Base-by-base conservation (phyloP, 495 filamentous ascomycete genomes). In the Friedmanniomyces simplex region DNA sequence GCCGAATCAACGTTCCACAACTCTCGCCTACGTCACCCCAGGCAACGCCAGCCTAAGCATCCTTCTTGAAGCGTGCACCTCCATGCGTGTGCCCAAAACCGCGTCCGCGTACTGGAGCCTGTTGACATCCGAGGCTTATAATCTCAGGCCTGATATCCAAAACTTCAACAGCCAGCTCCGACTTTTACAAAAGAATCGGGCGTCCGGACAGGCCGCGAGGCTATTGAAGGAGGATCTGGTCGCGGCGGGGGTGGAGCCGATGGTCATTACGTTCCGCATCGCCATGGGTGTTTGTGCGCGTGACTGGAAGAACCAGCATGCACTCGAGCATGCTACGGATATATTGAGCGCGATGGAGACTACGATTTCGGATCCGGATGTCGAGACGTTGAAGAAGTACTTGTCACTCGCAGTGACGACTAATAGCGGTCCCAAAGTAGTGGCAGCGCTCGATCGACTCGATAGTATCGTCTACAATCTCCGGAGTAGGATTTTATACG, bases 91-190 rank as follows among this genome's bases (percentile, higher is more conserved):
- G 34, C 76, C 75, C 10, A 68, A 74, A 18, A 61, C 73, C 0
- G 83, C 81, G 13, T 67, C 71, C 26, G 71, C 73, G 14, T 96
- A 96, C 72, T 95, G 89, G 89, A 68, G 82, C 10, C 64, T 83
- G 12, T 72, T 96, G 58, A 88, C 85, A 0, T 55, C 63, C 66
- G 0, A 30, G 66, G 2, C 24, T 2, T 71, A 79, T 63, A 67
- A 63, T 22, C 68, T 96, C 55, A 59, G 71, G 2, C 90, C 91
- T 5, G 93, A 97, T 68, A 51, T 70, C 11, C 73, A 80, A 22
- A 87, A 87, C 63, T 84, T 79, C 70, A 71, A 82, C 63, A 67
- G 71, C 50, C 85, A 84, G 61, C 75, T 96, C 36, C 79, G 81
- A 41, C 71, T 87, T 25, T 75, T 95, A n/a, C 79, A 81, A 12